A percentile compares a stretch with the other conserved stretches of the same genome.
These are phyloP conservation scores for Porogramme epimiltina DNA, from an alignment of 1,284 basidiomycete species.

Conservation along the genomic window DNA sequence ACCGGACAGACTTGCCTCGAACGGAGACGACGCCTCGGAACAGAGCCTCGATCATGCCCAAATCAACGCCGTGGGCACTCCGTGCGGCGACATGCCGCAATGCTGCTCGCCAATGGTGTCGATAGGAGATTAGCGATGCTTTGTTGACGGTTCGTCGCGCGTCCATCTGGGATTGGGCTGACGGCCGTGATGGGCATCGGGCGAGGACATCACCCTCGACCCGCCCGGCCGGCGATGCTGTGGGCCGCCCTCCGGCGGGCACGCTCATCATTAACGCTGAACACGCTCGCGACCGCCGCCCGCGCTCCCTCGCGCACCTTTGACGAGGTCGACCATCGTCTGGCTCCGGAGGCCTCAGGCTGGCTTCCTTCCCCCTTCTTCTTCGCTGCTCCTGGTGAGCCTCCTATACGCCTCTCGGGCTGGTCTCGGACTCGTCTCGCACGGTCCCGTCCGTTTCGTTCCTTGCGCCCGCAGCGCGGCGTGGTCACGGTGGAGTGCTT, in stretches of 20 bases:
- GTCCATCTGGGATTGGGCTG: neutral
- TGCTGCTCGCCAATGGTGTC: conserved; percentile 2
- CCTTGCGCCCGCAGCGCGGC: conserved; percentile 12
- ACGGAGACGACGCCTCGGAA: neutral
- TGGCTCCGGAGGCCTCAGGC: conserved; percentile 14
- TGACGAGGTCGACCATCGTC: conserved; percentile 23
- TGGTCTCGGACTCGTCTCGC: conserved; percentile 18
- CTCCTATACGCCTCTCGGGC: conserved; percentile 18
- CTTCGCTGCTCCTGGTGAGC: conserved; percentile 26
- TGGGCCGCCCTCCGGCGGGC: neutral
- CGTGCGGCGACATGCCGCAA: neutral
- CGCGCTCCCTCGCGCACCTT: conserved; percentile 17
- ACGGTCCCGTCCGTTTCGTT: conserved; percentile 2
- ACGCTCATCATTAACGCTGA: neutral
- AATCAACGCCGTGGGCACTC: neutral
- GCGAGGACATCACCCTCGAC: neutral
- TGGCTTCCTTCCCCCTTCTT: conserved; percentile 12
- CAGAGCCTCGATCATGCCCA: neutral
- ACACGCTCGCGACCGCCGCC: neutral
- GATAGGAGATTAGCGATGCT: conserved; percentile 1
- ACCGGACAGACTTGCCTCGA: too few species aligned
- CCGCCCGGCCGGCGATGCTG: neutral
- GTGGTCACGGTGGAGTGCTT: conserved; percentile 13
- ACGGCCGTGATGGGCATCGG: neutral
- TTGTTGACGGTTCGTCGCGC: neutral